phyloP scores from a whole-genome alignment of 495 filamentous ascomycete species.

The Gamarada debralockiae region DNA sequence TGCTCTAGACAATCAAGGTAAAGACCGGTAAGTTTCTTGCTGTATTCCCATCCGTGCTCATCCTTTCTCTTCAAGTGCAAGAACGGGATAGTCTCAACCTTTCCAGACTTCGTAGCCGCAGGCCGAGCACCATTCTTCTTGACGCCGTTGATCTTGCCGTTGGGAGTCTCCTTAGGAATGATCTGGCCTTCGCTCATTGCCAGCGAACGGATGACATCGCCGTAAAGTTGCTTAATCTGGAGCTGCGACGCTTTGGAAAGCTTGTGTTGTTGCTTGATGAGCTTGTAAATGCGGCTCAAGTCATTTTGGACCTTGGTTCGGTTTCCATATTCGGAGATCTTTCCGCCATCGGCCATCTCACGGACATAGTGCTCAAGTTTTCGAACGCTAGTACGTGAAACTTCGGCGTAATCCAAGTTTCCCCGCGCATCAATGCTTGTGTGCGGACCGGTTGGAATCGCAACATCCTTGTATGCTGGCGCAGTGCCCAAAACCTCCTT shows the following conservation, averaged over 20 bases:
- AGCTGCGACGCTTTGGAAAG: conserved; percentile 91
- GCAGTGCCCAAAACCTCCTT: conserved; percentile 79
- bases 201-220: conserved; percentile 85
- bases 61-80: conserved; percentile 94
- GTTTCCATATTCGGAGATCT: conserved; percentile 98
- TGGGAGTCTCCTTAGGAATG: conserved; percentile 74
- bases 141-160: conserved; percentile 59
- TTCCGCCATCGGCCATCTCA: conserved; percentile 98
- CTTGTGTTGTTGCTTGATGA: conserved; percentile 96
- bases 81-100: conserved; percentile 97
- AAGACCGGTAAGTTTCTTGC: conserved; percentile 89
- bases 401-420: conserved; percentile 84
- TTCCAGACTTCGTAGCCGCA: conserved; percentile 64
- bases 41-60: conserved; percentile 96
- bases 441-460: conserved; percentile 84
- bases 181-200: conserved; percentile 98
- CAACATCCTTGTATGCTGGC: conserved; percentile 94
- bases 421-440: conserved; percentile 87
- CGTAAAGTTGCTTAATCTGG: conserved; percentile 92
- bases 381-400: conserved; percentile 81
- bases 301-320: conserved; percentile 97
- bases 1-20: conserved; percentile 90
- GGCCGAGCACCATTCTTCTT: conserved; percentile 62
- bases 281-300: conserved; percentile 88
- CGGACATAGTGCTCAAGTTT: conserved; percentile 98